Evolutionary conservation across 2,329 filamentous ascomycete genomes (phyloP).

Genomic region (Dryadomyces quercivorus): DNA sequence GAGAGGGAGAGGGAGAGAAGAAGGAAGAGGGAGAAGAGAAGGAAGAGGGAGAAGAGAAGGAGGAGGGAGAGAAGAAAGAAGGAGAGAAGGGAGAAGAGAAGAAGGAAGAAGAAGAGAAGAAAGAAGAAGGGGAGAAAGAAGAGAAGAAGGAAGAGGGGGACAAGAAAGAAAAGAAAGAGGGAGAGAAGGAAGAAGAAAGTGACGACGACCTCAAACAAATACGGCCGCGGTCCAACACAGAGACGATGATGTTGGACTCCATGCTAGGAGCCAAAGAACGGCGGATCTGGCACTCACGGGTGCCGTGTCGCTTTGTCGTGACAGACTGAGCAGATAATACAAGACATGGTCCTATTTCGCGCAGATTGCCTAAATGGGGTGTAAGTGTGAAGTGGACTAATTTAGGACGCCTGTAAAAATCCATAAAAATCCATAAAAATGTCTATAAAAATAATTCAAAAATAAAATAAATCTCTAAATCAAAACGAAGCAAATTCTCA

Average conservation of each 20-base stretch:
- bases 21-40: constrained; percentile 4
- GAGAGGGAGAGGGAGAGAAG: constrained; percentile 2
- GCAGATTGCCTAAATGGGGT: background rate
- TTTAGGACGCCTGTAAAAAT: background rate
- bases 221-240: constrained; percentile 37
- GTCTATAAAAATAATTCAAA: too few relatives aligned
- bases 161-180: constrained; percentile 14
- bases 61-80: constrained; percentile 6
- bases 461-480: background rate
- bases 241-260: constrained; percentile 46
- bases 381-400: background rate
- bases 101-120: constrained; percentile 14
- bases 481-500: background rate
- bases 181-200: constrained; percentile 13
- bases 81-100: constrained; percentile 14
- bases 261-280: constrained; percentile 47
- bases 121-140: constrained; percentile 13
- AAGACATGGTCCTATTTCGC: constrained; percentile 1
- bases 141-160: constrained; percentile 15
- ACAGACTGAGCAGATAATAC: constrained; percentile 23
- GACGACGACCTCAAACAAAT: constrained; percentile 3
- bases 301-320: constrained; percentile 42
- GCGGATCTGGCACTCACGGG: constrained; percentile 51
- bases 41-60: constrained; percentile 1
- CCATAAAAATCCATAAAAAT: background rate